Percentiles rank a stretch among this genome's conserved stretches.
Evolutionary conservation across 306 rosid genomes (phyloP).

Genomic region (Boehmeria nivea): DNA sequence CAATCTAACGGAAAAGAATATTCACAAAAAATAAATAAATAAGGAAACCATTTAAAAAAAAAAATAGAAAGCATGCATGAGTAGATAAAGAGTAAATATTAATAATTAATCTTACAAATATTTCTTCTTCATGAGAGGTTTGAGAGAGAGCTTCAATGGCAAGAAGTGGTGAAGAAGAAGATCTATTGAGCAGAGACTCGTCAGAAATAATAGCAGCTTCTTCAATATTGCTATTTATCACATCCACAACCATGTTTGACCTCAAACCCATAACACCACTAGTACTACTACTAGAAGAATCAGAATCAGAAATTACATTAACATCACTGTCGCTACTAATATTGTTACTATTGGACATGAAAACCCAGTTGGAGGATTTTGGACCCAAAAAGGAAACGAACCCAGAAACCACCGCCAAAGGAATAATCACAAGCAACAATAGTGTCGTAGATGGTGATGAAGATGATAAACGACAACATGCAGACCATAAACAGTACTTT

Average conservation of each 20-base stretch:
- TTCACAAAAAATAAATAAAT: background rate
- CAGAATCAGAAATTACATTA: no score
- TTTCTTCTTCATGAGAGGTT: conserved; percentile 16
- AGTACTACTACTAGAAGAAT: no score
- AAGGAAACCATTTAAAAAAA: background rate
- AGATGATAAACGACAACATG: conserved; percentile 15
- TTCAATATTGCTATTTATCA: conserved; percentile 4
- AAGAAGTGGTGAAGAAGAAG: conserved; percentile 47
- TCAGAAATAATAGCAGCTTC: conserved; percentile 47
- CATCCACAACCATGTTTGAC: conserved; percentile 32
- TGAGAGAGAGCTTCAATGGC: conserved; percentile 23
- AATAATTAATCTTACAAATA: conserved; percentile 32
- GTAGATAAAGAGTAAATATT: background rate
- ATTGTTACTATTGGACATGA: no score
- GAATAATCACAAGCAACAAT: conserved; percentile 32
- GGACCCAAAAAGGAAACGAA: conserved; percentile 53
- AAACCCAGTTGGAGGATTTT: conserved; percentile 29
- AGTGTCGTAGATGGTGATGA: conserved; percentile 26
- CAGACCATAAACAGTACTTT: conserved; percentile 8
- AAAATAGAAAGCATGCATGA: background rate
- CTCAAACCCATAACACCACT: conserved; percentile 24
- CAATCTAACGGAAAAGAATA: background rate
- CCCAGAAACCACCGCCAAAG: conserved; percentile 48
- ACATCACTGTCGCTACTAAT: no score
- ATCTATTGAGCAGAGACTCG: conserved; percentile 34